phyloP scores from a whole-genome alignment of 345 rosid species.

The Camelina sativa region DNA sequence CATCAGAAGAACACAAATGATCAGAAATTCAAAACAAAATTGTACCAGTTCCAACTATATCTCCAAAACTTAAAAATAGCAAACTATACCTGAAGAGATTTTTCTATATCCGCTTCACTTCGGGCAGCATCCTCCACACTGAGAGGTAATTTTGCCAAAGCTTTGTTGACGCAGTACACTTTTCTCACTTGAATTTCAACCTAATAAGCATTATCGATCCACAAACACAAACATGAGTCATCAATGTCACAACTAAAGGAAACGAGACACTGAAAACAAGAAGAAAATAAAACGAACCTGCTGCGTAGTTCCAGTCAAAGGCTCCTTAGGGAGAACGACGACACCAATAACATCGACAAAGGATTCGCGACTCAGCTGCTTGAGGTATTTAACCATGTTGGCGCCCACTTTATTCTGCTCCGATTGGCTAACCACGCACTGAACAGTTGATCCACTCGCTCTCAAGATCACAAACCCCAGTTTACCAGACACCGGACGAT shows the following conservation, averaged over 20 bases:
- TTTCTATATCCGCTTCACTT: constrained; percentile 77
- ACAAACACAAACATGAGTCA: not conserved
- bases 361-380: constrained; percentile 67
- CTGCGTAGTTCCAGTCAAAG: constrained; percentile 67
- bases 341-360: constrained; percentile 62
- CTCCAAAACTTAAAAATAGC: not conserved
- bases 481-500: constrained; percentile 57
- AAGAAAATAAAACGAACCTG: constrained; percentile 43
- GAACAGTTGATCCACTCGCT: constrained; percentile 70
- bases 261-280: not conserved
- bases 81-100: constrained; percentile 57
- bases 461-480: constrained; percentile 71
- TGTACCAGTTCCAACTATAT: not conserved
- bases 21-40: not conserved
- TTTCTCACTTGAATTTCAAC: constrained; percentile 73
- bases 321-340: constrained; percentile 53
- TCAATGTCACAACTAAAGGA: not conserved
- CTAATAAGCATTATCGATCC: constrained; percentile 42
- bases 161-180: constrained; percentile 65
- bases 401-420: constrained; percentile 50
- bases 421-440: constrained; percentile 64
- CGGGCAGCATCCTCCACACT: constrained; percentile 81
- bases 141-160: constrained; percentile 64
- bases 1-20: not conserved
- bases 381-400: constrained; percentile 66